Conservation (phyloP, 208 protist genomes). For the Crithidia mellificae region DNA sequence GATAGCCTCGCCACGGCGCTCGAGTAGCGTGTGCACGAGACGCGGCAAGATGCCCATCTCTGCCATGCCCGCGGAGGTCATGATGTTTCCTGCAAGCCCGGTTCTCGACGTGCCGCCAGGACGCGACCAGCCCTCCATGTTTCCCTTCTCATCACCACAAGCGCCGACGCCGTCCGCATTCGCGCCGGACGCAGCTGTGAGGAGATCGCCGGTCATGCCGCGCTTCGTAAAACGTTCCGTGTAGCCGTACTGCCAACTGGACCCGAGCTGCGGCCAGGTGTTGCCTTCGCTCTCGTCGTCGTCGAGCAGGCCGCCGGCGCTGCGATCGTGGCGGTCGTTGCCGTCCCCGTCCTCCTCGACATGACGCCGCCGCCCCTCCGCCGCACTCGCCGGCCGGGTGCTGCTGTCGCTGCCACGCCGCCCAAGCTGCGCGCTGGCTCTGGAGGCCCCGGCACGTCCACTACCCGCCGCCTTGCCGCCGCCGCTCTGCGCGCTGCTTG, state of each 20-base stretch:
- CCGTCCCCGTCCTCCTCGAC: background rate
- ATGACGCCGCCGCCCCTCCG: conserved; percentile 4
- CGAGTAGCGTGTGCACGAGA: conserved; percentile 73
- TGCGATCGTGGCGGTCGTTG: background rate
- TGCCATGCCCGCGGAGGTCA: conserved; percentile 8
- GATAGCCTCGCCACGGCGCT: conserved; percentile 59
- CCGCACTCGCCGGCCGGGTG: background rate
- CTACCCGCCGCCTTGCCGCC: background rate
- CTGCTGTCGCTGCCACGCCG: background rate
- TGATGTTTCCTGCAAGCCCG: background rate
- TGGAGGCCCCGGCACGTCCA: background rate
- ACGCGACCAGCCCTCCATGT: background rate
- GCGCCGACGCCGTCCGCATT: too few species aligned
- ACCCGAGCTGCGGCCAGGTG: conserved; percentile 16
- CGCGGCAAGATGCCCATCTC: conserved; percentile 82
- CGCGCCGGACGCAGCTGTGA: background rate
- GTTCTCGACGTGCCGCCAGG: background rate
- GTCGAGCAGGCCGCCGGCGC: background rate
- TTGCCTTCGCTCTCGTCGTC: conserved; percentile 24
- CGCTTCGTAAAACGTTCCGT: conserved; percentile 3
- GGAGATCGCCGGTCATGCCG: background rate
- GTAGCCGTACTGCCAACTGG: conserved; percentile 24
- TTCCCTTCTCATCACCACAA: background rate
- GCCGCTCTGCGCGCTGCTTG: background rate
- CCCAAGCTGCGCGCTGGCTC: background rate